A percentile compares a stretch with the other conserved stretches of the same genome.
phyloP scores from a whole-genome alignment of 371 early-diverging fungal genomes.

The Parasitella parasitica region DNA sequence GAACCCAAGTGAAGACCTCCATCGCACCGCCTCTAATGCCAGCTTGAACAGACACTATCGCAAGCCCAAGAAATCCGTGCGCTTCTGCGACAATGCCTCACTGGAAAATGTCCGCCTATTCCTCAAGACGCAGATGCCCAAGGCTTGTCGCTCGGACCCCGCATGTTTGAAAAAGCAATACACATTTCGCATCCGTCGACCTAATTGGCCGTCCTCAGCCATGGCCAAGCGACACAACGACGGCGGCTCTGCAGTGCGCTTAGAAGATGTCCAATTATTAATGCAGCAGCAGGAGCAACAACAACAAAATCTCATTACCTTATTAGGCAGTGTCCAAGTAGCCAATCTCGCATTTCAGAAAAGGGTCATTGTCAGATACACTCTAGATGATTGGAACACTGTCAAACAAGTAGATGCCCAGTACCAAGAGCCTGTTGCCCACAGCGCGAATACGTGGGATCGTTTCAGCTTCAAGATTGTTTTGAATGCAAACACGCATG shows the following conservation, averaged over 20 bases:
- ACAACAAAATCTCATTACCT: no score
- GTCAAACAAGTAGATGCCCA: conserved; percentile 54
- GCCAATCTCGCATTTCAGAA: conserved; percentile 82
- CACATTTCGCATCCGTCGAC: conserved; percentile 1
- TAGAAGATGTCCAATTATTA: conserved; percentile 28
- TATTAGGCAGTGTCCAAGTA: conserved; percentile 64
- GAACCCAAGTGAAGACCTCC: not conserved
- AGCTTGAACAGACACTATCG: conserved; percentile 1
- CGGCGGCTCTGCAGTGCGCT: conserved; percentile 13
- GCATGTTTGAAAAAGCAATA: conserved; percentile 8
- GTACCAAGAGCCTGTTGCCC: conserved; percentile 49
- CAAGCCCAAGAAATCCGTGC: conserved; percentile 33
- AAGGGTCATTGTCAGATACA: conserved; percentile 65
- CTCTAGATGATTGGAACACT: conserved; percentile 71
- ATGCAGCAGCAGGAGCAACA: conserved; percentile 16
- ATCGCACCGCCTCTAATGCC: conserved; percentile 1
- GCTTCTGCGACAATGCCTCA: conserved; percentile 37
- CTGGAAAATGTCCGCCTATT: conserved; percentile 62
- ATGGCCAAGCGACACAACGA: not conserved
- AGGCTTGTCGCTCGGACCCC: conserved; percentile 49
- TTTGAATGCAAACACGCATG: not conserved
- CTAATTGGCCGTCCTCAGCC: conserved; percentile 30
- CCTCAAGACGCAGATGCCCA: conserved; percentile 56
- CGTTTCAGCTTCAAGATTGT: conserved; percentile 29
- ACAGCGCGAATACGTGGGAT: conserved; percentile 40